These are phyloP conservation scores for Ophiostoma himal-ulmi DNA, from an alignment of 2,329 filamentous ascomycete genomes.

Conservation along the genomic window DNA sequence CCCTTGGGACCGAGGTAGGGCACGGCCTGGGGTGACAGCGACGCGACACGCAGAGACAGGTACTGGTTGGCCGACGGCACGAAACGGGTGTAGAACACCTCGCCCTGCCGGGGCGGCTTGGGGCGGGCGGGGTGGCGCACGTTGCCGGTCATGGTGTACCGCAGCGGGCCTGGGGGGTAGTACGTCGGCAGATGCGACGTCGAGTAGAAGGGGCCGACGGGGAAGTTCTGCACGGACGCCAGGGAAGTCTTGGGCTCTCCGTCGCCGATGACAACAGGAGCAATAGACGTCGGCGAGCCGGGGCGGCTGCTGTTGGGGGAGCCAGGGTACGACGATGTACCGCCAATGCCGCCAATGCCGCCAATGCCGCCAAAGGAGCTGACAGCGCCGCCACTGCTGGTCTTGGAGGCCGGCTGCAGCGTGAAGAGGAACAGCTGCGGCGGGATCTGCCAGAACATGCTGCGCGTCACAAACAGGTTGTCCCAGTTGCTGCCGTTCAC, in stretches of 20 bases:
- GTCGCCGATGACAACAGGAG: constrained; percentile 12
- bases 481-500: constrained; percentile 54
- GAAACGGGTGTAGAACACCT: constrained; percentile 85
- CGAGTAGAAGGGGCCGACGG: constrained; percentile 67
- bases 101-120: constrained; percentile 83
- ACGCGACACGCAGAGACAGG: constrained; percentile 81
- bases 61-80: constrained; percentile 77
- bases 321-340: constrained; percentile 38
- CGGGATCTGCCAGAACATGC: constrained; percentile 89
- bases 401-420: constrained; percentile 54
- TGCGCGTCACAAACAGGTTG: constrained; percentile 73
- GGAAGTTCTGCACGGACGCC: constrained; percentile 4
- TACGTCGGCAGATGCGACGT: constrained; percentile 83
- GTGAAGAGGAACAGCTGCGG: constrained; percentile 83
- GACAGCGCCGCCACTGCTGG: background rate
- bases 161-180: constrained; percentile 75
- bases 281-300: background rate
- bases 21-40: constrained; percentile 57
- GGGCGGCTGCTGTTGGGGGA: constrained; percentile 38
- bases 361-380: background rate
- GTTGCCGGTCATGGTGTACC: constrained; percentile 72
- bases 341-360: constrained; percentile 27
- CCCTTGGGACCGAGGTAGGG: constrained; percentile 57
- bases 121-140: constrained; percentile 80
- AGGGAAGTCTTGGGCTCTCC: constrained; percentile 20